These are phyloP conservation scores for Myxozyma lipomycoides DNA, from an alignment of 805 yeast genomes.

Conservation along the genomic window DNA sequence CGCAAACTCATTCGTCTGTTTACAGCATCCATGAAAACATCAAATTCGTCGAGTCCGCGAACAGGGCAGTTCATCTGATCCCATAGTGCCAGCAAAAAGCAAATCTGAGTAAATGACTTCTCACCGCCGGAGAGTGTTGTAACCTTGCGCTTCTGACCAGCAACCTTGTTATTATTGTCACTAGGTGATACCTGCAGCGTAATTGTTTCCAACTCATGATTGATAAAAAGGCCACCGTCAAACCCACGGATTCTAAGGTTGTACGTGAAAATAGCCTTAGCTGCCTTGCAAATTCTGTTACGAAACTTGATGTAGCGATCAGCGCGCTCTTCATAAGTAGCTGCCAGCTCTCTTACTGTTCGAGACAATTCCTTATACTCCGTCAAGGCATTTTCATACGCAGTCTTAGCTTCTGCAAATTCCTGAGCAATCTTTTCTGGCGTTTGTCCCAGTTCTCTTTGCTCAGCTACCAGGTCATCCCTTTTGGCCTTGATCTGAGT, in stretches of 20 bases:
- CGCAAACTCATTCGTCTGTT: slow-evolving; percentile 77
- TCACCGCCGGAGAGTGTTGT: slow-evolving; percentile 95
- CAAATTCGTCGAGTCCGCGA: slow-evolving; percentile 90
- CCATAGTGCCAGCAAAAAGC: slow-evolving; percentile 87
- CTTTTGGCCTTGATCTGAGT: slow-evolving; percentile 6
- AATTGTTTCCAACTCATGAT: slow-evolving; percentile 38
- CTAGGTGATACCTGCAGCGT: slow-evolving; percentile 11
- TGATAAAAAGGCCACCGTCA: slow-evolving; percentile 66
- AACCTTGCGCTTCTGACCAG: slow-evolving; percentile 59
- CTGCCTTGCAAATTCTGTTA: slow-evolving; percentile 27
- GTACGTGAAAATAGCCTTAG: slow-evolving; percentile 35
- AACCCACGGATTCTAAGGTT: slow-evolving; percentile 56
- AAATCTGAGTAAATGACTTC: slow-evolving; percentile 87
- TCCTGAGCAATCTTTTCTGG: slow-evolving; percentile 23
- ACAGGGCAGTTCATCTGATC: slow-evolving; percentile 81
- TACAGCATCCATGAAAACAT: slow-evolving; percentile 94
- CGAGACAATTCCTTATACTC: slow-evolving; percentile 11
- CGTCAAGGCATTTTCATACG: slow-evolving; percentile 13
- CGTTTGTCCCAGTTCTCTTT: slow-evolving; percentile 1
- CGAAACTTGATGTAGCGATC: slow-evolving; percentile 24
- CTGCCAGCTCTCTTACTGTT: neutral
- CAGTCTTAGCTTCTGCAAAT: slow-evolving; percentile 9
- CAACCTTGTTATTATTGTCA: slow-evolving; percentile 32
- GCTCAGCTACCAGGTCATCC: slow-evolving; percentile 1
- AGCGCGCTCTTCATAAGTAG: slow-evolving; percentile 19